Evolutionary conservation across 2,329 filamentous ascomycete genomes (phyloP), one percentile per base, ranked within the genome.

Genomic region (Talaromyces atroroseus): DNA sequence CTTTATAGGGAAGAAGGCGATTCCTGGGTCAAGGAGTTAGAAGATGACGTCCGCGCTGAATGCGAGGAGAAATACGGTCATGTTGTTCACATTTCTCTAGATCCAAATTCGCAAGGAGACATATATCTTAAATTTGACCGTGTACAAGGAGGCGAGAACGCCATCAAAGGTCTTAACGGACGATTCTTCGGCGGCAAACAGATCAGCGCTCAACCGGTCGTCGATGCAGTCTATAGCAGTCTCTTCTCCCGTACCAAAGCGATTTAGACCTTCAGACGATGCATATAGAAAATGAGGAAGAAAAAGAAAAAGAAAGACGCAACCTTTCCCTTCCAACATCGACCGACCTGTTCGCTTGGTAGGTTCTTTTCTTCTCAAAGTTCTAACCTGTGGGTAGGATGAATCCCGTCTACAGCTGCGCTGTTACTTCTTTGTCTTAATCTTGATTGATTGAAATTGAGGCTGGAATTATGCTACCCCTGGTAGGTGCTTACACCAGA

Each of bases 91-190:
- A 95, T 97, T 76, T 84, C 91, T 66, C 83, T 96, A 75, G 92
- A 97, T 79, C 85, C 89, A 64, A 95, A 95, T 77, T 94, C 91
- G 49, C 85, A 89, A 74, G 94, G 94, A 75, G 94, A 99, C 71
- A 92, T 99, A 66, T 99, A 96, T 75, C 86, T 99, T 73, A 99
- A 99, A 75, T 99, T 99, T 78, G 91, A 96, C 76, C 88, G 90
- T 68, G 89, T 97, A 61, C 85, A 92, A 72, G 92, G 92, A 66
- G 92, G 92, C 71, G 90, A 96, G 76, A 97, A 96, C 71, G 94
- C 94, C 66, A 95, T 97, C 77, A 95, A 95, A 74, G 94, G 94
- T 69, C 84, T 99, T 61, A 97, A 99, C 74, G 94, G 94, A 69
- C 87, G 94, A 71, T 96, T 89, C 75, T 99, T 99, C 75, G 94